These are phyloP conservation scores for Myxozyma mucilagina DNA, from an alignment of 805 yeast genomes.

Conservation along the genomic window DNA sequence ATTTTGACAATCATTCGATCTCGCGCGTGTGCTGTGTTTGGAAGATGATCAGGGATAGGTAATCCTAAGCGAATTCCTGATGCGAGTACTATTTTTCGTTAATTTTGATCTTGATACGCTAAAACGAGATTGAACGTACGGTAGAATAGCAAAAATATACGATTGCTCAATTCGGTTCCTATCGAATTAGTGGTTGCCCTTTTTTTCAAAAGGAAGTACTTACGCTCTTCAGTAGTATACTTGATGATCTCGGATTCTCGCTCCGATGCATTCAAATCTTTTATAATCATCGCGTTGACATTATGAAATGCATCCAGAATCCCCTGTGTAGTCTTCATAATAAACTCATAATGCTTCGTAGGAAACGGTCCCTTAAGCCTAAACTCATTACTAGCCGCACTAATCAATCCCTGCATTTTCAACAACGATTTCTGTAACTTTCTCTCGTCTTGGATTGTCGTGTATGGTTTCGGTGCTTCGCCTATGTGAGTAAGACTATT, in stretches of 20 bases:
- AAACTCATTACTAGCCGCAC: slow-evolving; percentile 52
- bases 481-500: slow-evolving; percentile 34
- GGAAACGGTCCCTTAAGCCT: slow-evolving; percentile 77
- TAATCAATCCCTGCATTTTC: slow-evolving; percentile 29
- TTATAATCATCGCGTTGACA: slow-evolving; percentile 63
- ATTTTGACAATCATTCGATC: slow-evolving; percentile 68
- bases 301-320: slow-evolving; percentile 77
- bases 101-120: background rate
- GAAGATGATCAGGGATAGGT: slow-evolving; percentile 75
- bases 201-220: background rate
- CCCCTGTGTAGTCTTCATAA: slow-evolving; percentile 58
- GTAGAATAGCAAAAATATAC: slow-evolving; percentile 74
- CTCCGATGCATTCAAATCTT: slow-evolving; percentile 55
- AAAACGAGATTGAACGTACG: slow-evolving; percentile 36
- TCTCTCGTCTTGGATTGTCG: slow-evolving; percentile 23
- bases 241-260: slow-evolving; percentile 61
- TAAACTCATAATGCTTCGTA: slow-evolving; percentile 48
- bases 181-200: background rate
- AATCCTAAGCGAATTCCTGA: slow-evolving; percentile 73
- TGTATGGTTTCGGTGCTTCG: slow-evolving; percentile 12
- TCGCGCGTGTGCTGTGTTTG: slow-evolving; percentile 73
- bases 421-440: slow-evolving; percentile 33
- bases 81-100: slow-evolving; percentile 53
- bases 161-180: slow-evolving; percentile 58
- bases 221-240: slow-evolving; percentile 45